Percentiles rank a stretch among this genome's conserved stretches.
Conservation (phyloP, 495 filamentous ascomycete species). For the Penicillium argentinense region DNA sequence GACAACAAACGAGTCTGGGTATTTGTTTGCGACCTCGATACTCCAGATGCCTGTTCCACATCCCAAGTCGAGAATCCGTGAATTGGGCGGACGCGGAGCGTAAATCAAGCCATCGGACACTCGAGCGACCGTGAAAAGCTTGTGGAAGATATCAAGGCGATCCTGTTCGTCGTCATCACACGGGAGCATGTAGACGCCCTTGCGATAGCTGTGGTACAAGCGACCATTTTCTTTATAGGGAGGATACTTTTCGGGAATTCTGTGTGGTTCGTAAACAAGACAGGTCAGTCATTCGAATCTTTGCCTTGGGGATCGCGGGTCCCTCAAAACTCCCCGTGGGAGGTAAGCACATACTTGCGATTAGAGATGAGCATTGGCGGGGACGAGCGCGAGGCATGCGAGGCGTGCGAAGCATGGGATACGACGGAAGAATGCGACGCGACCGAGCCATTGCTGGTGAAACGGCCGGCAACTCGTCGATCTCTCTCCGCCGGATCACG, state of each 20-base stretch:
- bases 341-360: constrained; percentile 32
- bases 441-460: constrained; percentile 36
- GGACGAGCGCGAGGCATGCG: constrained; percentile 21
- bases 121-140: constrained; percentile 68
- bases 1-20: constrained; percentile 60
- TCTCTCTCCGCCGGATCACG: constrained; percentile 31
- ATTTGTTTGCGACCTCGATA: constrained; percentile 78
- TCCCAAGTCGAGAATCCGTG: constrained; percentile 75
- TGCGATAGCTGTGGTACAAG: constrained; percentile 48
- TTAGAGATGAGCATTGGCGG: constrained; percentile 25
- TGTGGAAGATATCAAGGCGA: constrained; percentile 76
- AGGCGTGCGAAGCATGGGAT: constrained; percentile 20
- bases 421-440: constrained; percentile 23
- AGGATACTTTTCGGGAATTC: constrained; percentile 36
- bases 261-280: constrained; percentile 13
- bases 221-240: constrained; percentile 48
- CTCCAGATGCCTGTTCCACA: constrained; percentile 92
- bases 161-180: constrained; percentile 67
- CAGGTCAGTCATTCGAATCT: background rate
- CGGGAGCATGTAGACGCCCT: constrained; percentile 49
- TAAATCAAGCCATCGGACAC: constrained; percentile 50
- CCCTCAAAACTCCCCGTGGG: background rate
- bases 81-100: constrained; percentile 51
- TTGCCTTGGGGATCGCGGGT: background rate
- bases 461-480: constrained; percentile 18